A percentile compares a stretch with the other conserved stretches of the same genome.
Conservation (phyloP, 2,329 filamentous ascomycete species). For the Botryosphaeria agaves region DNA sequence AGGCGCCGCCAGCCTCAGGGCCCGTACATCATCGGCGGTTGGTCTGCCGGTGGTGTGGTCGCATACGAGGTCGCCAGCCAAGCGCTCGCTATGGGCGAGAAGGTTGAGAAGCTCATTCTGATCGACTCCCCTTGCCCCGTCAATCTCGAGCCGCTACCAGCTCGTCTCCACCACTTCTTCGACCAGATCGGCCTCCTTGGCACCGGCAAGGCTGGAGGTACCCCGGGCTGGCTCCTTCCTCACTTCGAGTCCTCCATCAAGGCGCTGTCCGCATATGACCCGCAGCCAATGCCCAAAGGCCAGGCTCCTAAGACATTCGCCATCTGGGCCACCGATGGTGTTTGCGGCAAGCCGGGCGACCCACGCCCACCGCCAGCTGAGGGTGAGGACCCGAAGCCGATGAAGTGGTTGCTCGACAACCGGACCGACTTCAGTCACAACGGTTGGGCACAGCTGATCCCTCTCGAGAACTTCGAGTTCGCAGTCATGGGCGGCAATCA, state of each 20-base stretch:
- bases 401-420: conserved; percentile 55
- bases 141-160: conserved; percentile 30
- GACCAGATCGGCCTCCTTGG: conserved; percentile 55
- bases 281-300: conserved; percentile 41
- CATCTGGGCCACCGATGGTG: conserved; percentile 59
- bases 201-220: conserved; percentile 38
- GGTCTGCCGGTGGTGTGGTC: conserved; percentile 38
- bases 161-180: conserved; percentile 52
- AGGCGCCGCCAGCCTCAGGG: conserved; percentile 51
- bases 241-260: conserved; percentile 55
- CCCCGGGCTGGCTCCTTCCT: conserved; percentile 55
- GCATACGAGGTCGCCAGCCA: conserved; percentile 34
- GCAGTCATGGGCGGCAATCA: conserved; percentile 56
- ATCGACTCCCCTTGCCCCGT: conserved; percentile 37
- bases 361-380: conserved; percentile 47
- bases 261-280: conserved; percentile 51
- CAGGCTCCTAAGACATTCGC: conserved; percentile 43
- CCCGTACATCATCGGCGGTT: conserved; percentile 36
- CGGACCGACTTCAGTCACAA: conserved; percentile 54
- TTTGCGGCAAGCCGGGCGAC: conserved; percentile 49
- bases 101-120: conserved; percentile 31
- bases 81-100: conserved; percentile 28
- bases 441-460: conserved; percentile 50
- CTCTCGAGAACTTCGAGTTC: conserved; percentile 42
- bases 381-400: conserved; percentile 33